phyloP scores from a whole-genome alignment of 345 rosid species.

The Raphanus raphanistrum region DNA sequence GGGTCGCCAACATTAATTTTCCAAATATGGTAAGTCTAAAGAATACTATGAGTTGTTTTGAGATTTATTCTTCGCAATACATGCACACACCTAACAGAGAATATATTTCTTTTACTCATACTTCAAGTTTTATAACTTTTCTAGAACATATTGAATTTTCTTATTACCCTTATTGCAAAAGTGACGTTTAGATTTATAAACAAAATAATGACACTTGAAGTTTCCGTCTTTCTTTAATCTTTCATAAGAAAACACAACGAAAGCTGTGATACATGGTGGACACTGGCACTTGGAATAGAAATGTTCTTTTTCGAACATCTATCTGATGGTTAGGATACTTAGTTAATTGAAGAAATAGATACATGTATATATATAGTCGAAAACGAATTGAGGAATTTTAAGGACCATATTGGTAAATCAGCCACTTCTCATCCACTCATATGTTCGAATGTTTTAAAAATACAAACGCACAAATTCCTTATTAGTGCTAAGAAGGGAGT shows the following conservation, averaged over 20 bases:
- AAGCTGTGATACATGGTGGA: constrained; percentile 33
- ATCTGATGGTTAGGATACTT: constrained; percentile 2
- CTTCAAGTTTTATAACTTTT: constrained; percentile 4
- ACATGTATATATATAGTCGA: background rate
- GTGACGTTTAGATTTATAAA: background rate
- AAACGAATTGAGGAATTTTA: constrained; percentile 13
- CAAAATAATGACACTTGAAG: constrained; percentile 23
- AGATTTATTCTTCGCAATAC: constrained; percentile 31
- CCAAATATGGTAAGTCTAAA: constrained; percentile 34
- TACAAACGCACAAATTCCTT: constrained; percentile 16
- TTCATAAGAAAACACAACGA: background rate
- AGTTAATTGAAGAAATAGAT: background rate
- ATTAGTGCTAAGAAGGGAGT: constrained; percentile 20
- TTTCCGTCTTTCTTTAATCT: constrained; percentile 5
- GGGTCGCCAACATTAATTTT: constrained; percentile 37
- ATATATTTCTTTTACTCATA: constrained; percentile 23
- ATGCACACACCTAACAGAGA: constrained; percentile 36
- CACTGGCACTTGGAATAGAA: constrained; percentile 22
- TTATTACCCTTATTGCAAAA: constrained; percentile 38
- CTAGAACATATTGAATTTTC: background rate
- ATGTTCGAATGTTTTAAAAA: constrained; percentile 12
- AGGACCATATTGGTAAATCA: constrained; percentile 4
- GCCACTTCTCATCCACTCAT: constrained; percentile 38
- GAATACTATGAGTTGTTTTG: constrained; percentile 31
- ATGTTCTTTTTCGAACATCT: background rate